These are phyloP conservation scores for Bisporella sp. DNA, from an alignment of 2,329 filamentous ascomycete genomes.

Conservation along the genomic window DNA sequence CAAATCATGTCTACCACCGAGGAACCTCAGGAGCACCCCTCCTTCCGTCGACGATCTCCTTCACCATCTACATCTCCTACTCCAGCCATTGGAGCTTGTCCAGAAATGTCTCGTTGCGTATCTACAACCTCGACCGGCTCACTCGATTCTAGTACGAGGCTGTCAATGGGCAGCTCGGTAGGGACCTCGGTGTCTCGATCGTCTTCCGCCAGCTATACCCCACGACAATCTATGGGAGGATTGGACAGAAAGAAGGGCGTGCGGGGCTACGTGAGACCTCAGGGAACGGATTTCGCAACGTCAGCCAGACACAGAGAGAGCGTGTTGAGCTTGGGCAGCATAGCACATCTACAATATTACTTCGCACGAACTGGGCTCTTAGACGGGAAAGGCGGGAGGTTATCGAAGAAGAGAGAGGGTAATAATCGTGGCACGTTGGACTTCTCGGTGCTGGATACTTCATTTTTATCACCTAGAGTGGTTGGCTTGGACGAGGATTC, in stretches of 20 bases:
- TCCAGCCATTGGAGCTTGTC: constrained; percentile 52
- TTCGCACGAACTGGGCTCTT: constrained; percentile 91
- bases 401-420: constrained; percentile 62
- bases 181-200: constrained; percentile 49
- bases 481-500: constrained; percentile 47
- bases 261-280: constrained; percentile 28
- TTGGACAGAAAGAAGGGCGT: constrained; percentile 29
- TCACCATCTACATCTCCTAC: constrained; percentile 56
- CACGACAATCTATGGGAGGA: constrained; percentile 39
- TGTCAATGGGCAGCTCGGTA: constrained; percentile 45
- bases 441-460: constrained; percentile 44
- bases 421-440: constrained; percentile 42
- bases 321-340: constrained; percentile 92
- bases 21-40: constrained; percentile 20
- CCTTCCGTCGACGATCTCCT: constrained; percentile 42
- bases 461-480: constrained; percentile 34
- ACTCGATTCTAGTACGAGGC: constrained; percentile 30
- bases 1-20: constrained; percentile 33
- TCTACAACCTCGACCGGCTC: constrained; percentile 47
- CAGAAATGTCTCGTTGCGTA: constrained; percentile 54
- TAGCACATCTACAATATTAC: constrained; percentile 96
- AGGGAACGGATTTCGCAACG: constrained; percentile 63
- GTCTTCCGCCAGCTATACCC: constrained; percentile 50
- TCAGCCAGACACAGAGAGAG: constrained; percentile 88
- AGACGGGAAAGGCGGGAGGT: constrained; percentile 85